Evolutionary conservation across 2,329 filamentous ascomycete genomes (phyloP), one percentile per base, ranked within the genome.

Genomic region (Fusarium nelsonii): DNA sequence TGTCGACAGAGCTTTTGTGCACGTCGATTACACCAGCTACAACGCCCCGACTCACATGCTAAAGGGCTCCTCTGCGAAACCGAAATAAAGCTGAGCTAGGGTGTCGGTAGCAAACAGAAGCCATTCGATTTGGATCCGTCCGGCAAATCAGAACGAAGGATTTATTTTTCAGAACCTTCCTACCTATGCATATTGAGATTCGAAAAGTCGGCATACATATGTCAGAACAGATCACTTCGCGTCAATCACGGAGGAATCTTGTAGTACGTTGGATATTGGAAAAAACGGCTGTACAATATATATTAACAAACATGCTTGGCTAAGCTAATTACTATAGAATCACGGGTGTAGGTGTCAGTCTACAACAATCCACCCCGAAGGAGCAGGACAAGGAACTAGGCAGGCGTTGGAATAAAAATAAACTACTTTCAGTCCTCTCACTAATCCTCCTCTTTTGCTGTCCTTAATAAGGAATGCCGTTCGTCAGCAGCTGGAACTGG

Each of bases 401-500:
- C 18, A 70, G 43, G 40, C 15, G 9, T 39, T 36, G 12, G 23
- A 39, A 51, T 23, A 46, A 46, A 39, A n/a, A 23, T n/a, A 34
- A 10, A 58, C 44, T 44, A 26, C n/a, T n/a, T 55, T 23, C 30
- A 32, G 14, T 28, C 16, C 30, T 37, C 39, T 32, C 37, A 36
- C 30, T 23, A 33, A 50, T 23, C 51, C 49, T 52, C 52, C 49
- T 69, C 48, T 43, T 44, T 20, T 56, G 20, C 15, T 33, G 43
- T 20, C 45, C 48, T 74, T 86, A 97, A 77, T 97, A 98, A 34
- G 96, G 96, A 79, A 99, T 99, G 8, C 95, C 96, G 77, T 99
- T 98, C 33, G 96, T 98, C 81, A 97, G 83, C 75, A 97, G 83
- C 84, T 99, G 96, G 85, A 97, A 99, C 79, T 97, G 93, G 82